phyloP scores from a whole-genome alignment of 2,329 filamentous ascomycete genomes.

The Phoma sp. region DNA sequence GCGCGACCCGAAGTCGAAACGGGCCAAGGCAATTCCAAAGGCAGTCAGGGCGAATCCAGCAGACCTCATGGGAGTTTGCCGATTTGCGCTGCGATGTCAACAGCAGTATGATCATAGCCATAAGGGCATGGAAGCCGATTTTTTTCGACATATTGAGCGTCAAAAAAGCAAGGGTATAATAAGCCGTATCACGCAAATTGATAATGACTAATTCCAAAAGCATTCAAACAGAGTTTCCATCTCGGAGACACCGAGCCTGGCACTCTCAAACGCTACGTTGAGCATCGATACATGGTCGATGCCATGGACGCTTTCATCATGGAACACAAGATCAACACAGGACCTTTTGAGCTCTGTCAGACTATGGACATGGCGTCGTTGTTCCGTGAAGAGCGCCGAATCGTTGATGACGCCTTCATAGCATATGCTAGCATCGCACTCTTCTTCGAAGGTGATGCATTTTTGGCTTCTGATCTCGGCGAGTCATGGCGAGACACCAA shows the following conservation, averaged over 20 bases:
- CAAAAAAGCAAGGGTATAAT: constrained; percentile 43
- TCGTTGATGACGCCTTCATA: constrained; percentile 30
- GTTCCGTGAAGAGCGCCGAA: constrained; percentile 28
- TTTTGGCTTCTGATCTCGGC: constrained; percentile 47
- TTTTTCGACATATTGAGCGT: constrained; percentile 39
- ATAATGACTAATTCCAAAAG: constrained; percentile 16
- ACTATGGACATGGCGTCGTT: constrained; percentile 25
- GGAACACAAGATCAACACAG: constrained; percentile 16
- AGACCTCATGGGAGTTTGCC: constrained; percentile 23
- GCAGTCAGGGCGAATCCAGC: constrained; percentile 15
- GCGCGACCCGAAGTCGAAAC: constrained; percentile 6
- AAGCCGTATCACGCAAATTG: not conserved
- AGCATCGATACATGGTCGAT: constrained; percentile 47
- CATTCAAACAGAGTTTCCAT: constrained; percentile 55
- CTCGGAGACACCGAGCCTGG: constrained; percentile 52
- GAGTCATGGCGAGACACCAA: constrained; percentile 44
- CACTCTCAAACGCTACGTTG: constrained; percentile 46
- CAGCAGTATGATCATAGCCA: constrained; percentile 18
- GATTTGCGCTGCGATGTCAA: constrained; percentile 20
- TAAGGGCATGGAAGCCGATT: constrained; percentile 29
- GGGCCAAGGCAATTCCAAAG: constrained; percentile 15
- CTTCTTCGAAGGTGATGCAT: constrained; percentile 36
- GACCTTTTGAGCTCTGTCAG: constrained; percentile 31
- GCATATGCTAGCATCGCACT: constrained; percentile 29
- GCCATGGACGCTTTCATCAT: constrained; percentile 33